These are phyloP conservation scores for Saprolegnia diclina DNA, from an alignment of 352 stramenopile species.

Conservation along the genomic window DNA sequence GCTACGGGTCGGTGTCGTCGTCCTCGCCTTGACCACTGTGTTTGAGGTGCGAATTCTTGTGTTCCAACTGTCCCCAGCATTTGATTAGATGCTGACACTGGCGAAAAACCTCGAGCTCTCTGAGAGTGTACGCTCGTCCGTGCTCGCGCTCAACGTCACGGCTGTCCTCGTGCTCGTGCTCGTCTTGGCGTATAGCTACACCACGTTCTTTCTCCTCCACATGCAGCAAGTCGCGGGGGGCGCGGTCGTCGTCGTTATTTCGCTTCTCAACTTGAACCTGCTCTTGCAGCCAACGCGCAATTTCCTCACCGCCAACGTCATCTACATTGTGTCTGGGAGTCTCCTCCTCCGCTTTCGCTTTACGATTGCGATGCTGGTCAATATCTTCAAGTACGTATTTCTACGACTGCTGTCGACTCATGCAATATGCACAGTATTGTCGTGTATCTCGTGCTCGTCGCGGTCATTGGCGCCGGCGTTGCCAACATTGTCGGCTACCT, in stretches of 20 bases:
- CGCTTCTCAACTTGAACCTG: conserved; percentile 20
- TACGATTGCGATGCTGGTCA: conserved; percentile 42
- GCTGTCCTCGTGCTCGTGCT: neutral
- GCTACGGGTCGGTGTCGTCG: conserved; percentile 4
- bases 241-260: conserved; percentile 38
- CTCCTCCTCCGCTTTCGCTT: conserved; percentile 56
- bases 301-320: conserved; percentile 47
- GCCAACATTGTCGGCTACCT: conserved; percentile 22
- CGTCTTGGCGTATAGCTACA: conserved; percentile 18
- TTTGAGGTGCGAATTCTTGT: conserved; percentile 3
- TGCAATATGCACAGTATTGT: conserved; percentile 32
- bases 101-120: neutral
- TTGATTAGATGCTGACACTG: neutral
- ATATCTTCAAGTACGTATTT: neutral
- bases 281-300: conserved; percentile 20
- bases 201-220: conserved; percentile 42
- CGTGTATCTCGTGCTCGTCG: conserved; percentile 34
- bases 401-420: neutral
- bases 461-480: conserved; percentile 22
- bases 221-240: conserved; percentile 37
- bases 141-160: neutral
- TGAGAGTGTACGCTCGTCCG: neutral
- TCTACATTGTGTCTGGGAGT: conserved; percentile 51
- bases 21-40: neutral
- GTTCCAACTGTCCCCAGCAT: no score